Percentiles rank a stretch among this genome's conserved stretches.
Evolutionary conservation across 2,329 filamentous ascomycete genomes (phyloP).

Genomic region (Fusarium sarcochroum): DNA sequence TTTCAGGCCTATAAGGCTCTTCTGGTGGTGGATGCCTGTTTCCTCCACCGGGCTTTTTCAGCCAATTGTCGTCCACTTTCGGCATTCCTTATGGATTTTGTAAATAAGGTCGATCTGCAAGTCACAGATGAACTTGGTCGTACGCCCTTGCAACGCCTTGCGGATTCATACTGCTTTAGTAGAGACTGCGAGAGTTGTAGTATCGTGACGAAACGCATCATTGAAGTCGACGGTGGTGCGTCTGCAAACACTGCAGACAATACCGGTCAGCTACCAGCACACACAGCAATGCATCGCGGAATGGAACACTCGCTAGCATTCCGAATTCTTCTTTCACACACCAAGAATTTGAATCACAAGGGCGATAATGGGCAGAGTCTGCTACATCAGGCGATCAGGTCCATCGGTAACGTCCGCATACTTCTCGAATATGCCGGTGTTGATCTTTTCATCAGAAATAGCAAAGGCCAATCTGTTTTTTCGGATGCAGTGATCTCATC

Average conservation of each 20-base stretch:
- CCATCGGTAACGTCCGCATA: accelerated
- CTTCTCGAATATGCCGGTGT: accelerated
- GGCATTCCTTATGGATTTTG: too few species aligned
- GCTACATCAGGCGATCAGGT: accelerated
- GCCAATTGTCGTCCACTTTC: too few species aligned
- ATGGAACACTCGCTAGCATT: accelerated
- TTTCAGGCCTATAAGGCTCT: accelerated
- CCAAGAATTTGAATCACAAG: accelerated
- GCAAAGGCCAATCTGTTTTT: not conserved
- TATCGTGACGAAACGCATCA: not conserved
- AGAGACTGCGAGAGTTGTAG: not conserved
- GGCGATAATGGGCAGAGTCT: accelerated
- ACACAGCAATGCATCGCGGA: too few species aligned
- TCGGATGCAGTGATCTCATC: not conserved
- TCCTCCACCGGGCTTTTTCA: not conserved
- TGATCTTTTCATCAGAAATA: accelerated
- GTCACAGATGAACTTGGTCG: accelerated
- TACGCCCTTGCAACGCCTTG: too few species aligned
- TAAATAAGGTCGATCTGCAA: too few species aligned
- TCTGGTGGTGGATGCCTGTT: not conserved
- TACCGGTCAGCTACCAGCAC: accelerated
- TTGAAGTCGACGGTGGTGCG: not conserved
- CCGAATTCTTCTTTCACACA: accelerated
- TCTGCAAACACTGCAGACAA: accelerated
- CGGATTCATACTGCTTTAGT: not conserved